These are phyloP conservation scores for Harrya chromipes DNA, from an alignment of 768 basidiomycete genomes.

Conservation along the genomic window DNA sequence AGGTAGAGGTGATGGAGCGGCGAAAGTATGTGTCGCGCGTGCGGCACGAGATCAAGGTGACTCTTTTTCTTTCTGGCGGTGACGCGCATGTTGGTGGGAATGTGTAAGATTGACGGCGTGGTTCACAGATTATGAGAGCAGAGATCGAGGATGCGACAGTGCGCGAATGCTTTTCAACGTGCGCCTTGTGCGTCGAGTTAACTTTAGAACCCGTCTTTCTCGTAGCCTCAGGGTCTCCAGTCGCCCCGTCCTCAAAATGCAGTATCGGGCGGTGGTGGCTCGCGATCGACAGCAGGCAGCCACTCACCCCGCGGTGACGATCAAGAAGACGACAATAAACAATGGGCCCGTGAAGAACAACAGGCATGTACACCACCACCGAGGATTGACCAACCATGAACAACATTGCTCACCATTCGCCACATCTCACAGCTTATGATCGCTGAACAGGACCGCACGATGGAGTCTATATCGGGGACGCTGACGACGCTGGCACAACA, in stretches of 20 bases:
- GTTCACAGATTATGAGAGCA: slow-evolving; percentile 66
- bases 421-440: slow-evolving; percentile 65
- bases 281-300: slow-evolving; percentile 13
- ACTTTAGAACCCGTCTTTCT: background rate
- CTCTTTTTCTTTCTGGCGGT: background rate
- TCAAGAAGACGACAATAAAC: slow-evolving; percentile 60
- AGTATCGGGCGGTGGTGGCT: no score
- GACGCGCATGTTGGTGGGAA: slow-evolving; percentile 1
- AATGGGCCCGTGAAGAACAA: slow-evolving; percentile 86
- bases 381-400: background rate
- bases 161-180: background rate
- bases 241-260: slow-evolving; percentile 13
- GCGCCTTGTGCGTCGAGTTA: no score
- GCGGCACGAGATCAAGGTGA: slow-evolving; percentile 75
- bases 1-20: slow-evolving; percentile 70
- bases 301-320: slow-evolving; percentile 22
- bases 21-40: slow-evolving; percentile 75
- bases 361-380: slow-evolving; percentile 46
- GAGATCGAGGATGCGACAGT: slow-evolving; percentile 43
- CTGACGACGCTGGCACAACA: slow-evolving; percentile 82
- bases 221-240: slow-evolving; percentile 4
- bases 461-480: slow-evolving; percentile 85
- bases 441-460: slow-evolving; percentile 83
- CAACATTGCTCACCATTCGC: background rate
- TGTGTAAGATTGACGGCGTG: slow-evolving; percentile 33